Evolutionary conservation across 345 rosid genomes (phyloP), one percentile per base, ranked within the genome.

Genomic region (Eucalyptus curtisii): DNA sequence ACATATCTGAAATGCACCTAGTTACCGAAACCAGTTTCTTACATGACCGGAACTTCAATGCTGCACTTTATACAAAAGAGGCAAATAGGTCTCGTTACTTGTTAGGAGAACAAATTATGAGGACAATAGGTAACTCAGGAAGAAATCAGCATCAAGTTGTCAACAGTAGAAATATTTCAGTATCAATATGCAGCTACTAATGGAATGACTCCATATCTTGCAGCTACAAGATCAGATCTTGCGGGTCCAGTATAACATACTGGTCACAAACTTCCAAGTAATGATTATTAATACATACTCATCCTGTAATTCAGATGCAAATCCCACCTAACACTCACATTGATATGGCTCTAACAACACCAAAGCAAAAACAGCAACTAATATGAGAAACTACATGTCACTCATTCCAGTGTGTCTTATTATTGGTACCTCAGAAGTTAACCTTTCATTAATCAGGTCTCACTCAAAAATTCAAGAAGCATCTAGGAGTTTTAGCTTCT

Each of bases 221-320:
- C 6, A 64, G 76, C 76, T 64, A 64, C 4, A 64, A 6, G 37
- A 66, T 66, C 40, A 66, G 1, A 66, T 66, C 19, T 7, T n/a
- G 76, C 40, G 4, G 20, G 76, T n/a, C 10, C 11, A 2, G 40
- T 1, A 1, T 66, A 2, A 7, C n/a, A n/a, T n/a, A n/a, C 3
- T 64, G 20, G 7, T 64, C 37, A 15, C n/a, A 57, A 25, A 57
- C 14, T 57, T 57, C 64, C 7, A 55, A 9, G 12, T 10, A 1
- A 55, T 22, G 30, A 55, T 55, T 10, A 55, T 24, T 4, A 9
- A 9, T 8, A 55, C 61, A 55, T 55, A 55, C 11, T 22, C 30
- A 4, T 55, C 30, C 30, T 22, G 30, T 55, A 55, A 55, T 22
- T 55, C 27, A 22, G 3, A 55, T 55, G 30, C 10, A 55, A 22